Evolutionary conservation across 495 filamentous ascomycete genomes (phyloP), one percentile per base, ranked within the genome.

Genomic region (Daldinia loculata): DNA sequence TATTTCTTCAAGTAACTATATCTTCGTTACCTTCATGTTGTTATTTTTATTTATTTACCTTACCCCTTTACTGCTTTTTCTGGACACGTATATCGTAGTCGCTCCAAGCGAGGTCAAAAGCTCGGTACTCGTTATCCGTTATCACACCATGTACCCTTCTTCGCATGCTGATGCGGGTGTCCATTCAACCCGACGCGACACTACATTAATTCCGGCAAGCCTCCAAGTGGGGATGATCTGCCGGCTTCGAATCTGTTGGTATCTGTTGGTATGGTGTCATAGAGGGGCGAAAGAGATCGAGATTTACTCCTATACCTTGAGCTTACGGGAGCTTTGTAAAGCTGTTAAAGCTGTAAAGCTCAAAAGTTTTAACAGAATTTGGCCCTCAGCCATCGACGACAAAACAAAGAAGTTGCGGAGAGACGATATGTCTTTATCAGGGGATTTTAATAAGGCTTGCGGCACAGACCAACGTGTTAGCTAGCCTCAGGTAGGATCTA

Each of bases 201-300:
- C 65, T 61, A 71, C 69, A 38, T 72, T 65, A 72, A 72, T 68
- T 68, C 65, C 70, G 70, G 61, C 65, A 68, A 61, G 55, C 65
- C 59, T 32, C 65, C 56, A 68, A 68, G 70, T 72, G 70, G 70
- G 60, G 59, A 34, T 52, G 53, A 59, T 53, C 59, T 55, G 45
- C 59, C 69, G 64, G 59, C 55, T 53, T 60, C 29, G 26, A 22
- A 43, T 58, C 45, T 66, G 15, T 53, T n/a, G 41, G 19, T 53
- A 30, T 36, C 50, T 53, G 15, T 56, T 24, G 53, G 34, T 51
- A 71, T 50, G 56, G 60, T 66, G 50, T 41, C 58, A 56, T 59
- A 53, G 12, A 43, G 22, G 39, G 38, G 55, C 38, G 52, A 45
- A 52, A 53, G 29, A 53, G 26, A 30, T 53, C 51, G 58, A 9